phyloP scores from a whole-genome alignment of 2,329 filamentous ascomycete genomes.

The Paracamarosporium sp. region DNA sequence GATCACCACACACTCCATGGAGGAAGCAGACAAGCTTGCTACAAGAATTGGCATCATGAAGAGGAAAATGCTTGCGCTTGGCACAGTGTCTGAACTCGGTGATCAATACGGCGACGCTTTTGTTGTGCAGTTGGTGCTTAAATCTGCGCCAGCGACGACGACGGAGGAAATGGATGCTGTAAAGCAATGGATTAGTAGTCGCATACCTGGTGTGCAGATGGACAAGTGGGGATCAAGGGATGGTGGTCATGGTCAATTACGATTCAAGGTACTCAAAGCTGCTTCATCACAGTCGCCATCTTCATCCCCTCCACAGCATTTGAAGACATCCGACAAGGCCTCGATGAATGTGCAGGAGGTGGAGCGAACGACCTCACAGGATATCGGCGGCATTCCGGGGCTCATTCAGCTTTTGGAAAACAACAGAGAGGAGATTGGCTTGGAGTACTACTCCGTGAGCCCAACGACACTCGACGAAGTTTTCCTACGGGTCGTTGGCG shows the following conservation, averaged over 20 bases:
- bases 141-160: conserved; percentile 74
- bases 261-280: conserved; percentile 76
- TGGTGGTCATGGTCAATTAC: conserved; percentile 81
- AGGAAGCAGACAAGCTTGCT: conserved; percentile 90
- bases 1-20: conserved; percentile 93
- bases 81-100: conserved; percentile 75
- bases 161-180: conserved; percentile 71
- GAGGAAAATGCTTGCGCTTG: conserved; percentile 82
- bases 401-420: conserved; percentile 78
- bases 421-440: conserved; percentile 69
- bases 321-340: conserved; percentile 19
- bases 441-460: conserved; percentile 86
- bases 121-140: conserved; percentile 81
- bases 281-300: conserved; percentile 49
- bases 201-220: conserved; percentile 70
- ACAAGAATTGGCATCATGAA: conserved; percentile 86
- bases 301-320: conserved; percentile 6
- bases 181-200: conserved; percentile 67
- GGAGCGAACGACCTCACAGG: conserved; percentile 8
- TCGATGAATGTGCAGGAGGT: conserved; percentile 27
- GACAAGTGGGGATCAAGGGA: conserved; percentile 66
- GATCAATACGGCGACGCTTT: conserved; percentile 78
- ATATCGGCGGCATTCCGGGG: conserved; percentile 63
- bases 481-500: conserved; percentile 82
- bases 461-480: conserved; percentile 91